phyloP scores from a whole-genome alignment of 257 asterid genomes.

The Solanum habrochaites region DNA sequence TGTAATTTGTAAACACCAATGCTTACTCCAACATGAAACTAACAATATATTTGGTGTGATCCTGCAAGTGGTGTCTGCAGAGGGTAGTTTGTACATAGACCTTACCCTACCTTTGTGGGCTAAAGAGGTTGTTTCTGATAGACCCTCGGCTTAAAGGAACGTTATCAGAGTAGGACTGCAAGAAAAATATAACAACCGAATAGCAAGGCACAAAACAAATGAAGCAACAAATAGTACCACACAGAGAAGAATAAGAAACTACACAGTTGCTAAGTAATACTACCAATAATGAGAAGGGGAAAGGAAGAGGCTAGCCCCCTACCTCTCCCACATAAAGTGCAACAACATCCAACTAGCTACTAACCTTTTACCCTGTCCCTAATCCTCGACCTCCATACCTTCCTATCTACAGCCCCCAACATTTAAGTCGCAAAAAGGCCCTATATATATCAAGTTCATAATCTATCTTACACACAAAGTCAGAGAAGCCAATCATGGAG shows the following conservation, averaged over 20 bases:
- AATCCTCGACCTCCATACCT: neutral
- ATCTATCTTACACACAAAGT: neutral
- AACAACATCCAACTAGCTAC: neutral
- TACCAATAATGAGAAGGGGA: neutral
- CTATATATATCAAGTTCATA: neutral
- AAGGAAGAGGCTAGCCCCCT: neutral
- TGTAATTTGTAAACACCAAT: neutral
- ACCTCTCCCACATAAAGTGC: neutral
- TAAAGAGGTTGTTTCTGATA: neutral
- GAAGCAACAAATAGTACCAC: neutral
- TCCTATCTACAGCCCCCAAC: neutral
- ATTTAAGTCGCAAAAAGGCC: neutral
- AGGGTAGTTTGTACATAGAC: neutral
- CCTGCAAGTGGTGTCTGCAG: neutral
- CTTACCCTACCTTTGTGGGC: neutral
- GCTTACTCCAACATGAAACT: neutral
- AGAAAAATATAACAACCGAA: neutral
- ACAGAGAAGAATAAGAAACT: neutral
- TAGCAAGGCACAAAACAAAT: neutral
- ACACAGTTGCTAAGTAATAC: neutral
- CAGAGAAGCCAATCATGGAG: neutral
- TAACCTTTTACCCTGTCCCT: neutral
- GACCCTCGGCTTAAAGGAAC: neutral
- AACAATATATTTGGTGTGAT: neutral
- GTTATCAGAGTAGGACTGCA: neutral